phyloP scores from a whole-genome alignment of 2,329 filamentous ascomycete genomes.

The Madurella mycetomatis region DNA sequence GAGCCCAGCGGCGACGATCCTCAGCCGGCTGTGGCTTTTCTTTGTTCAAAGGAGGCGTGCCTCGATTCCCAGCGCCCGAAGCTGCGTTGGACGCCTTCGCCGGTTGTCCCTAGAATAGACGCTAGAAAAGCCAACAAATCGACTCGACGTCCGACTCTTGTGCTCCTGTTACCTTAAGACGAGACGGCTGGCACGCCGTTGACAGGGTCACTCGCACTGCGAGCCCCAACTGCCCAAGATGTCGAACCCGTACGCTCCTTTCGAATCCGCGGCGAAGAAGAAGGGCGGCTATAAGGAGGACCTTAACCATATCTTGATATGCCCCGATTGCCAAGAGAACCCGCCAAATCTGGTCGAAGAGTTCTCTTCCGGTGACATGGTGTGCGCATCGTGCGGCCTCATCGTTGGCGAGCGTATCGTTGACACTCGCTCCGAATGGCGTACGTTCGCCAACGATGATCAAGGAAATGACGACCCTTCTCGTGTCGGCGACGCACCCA shows the following conservation, averaged over 20 bases:
- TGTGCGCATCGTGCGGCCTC: slow-evolving; percentile 86
- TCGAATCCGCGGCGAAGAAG: slow-evolving; percentile 22
- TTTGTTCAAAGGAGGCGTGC: slow-evolving; percentile 35
- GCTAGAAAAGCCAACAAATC: neutral
- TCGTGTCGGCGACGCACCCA: slow-evolving; percentile 92
- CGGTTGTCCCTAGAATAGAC: slow-evolving; percentile 45
- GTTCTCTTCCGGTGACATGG: slow-evolving; percentile 85
- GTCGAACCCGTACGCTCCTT: slow-evolving; percentile 35
- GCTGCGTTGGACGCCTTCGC: slow-evolving; percentile 56
- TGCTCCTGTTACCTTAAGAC: neutral
- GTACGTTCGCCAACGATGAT: slow-evolving; percentile 97
- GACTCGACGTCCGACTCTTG: neutral
- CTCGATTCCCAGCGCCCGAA: slow-evolving; percentile 27
- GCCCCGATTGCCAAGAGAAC: slow-evolving; percentile 83
- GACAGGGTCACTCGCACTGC: neutral
- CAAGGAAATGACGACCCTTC: slow-evolving; percentile 94
- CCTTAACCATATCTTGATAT: slow-evolving; percentile 78
- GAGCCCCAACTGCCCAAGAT: slow-evolving; percentile 36
- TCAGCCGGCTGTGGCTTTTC: slow-evolving; percentile 30
- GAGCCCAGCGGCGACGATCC: slow-evolving; percentile 4
- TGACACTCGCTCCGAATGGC: slow-evolving; percentile 96
- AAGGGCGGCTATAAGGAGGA: slow-evolving; percentile 61
- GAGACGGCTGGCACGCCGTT: neutral
- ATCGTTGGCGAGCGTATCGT: slow-evolving; percentile 89
- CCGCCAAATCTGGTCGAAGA: slow-evolving; percentile 94